These are phyloP conservation scores for Penicillium rolfsii DNA, from an alignment of 2,329 filamentous ascomycete genomes.

Conservation along the genomic window DNA sequence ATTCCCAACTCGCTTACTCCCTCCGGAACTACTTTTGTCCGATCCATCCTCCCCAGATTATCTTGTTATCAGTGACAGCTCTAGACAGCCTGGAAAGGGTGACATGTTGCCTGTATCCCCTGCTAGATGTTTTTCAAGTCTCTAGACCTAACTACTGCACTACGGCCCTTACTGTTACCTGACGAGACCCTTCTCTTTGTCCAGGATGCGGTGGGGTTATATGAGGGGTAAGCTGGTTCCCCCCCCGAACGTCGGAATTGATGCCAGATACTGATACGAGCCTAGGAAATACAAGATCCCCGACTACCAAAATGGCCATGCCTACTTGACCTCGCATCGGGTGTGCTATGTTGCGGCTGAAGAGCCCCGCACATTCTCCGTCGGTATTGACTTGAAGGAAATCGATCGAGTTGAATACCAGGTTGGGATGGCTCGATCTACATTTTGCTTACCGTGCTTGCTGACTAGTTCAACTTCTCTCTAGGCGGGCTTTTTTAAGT, in stretches of 20 bases:
- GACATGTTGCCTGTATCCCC: slow-evolving; percentile 13
- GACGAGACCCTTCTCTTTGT: slow-evolving; percentile 96
- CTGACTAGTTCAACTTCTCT: background rate
- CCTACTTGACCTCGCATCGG: slow-evolving; percentile 93
- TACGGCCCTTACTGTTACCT: slow-evolving; percentile 86
- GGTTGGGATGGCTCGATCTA: slow-evolving; percentile 41
- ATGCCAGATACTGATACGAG: slow-evolving; percentile 24
- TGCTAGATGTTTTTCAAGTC: slow-evolving; percentile 96
- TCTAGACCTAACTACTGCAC: slow-evolving; percentile 92
- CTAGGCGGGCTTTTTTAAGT: slow-evolving; percentile 88
- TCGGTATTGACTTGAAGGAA: slow-evolving; percentile 85
- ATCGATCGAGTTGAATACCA: slow-evolving; percentile 91
- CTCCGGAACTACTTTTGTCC: slow-evolving; percentile 13
- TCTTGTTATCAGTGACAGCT: slow-evolving; percentile 2
- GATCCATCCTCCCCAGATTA: slow-evolving; percentile 9
- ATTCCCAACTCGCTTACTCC: slow-evolving; percentile 6
- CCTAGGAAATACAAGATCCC: slow-evolving; percentile 90
- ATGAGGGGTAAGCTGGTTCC: slow-evolving; percentile 76
- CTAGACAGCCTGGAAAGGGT: background rate
- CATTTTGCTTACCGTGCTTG: background rate
- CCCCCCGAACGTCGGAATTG: slow-evolving; percentile 8
- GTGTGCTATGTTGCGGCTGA: slow-evolving; percentile 91
- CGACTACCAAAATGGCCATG: slow-evolving; percentile 91
- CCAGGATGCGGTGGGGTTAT: slow-evolving; percentile 94
- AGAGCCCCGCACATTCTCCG: slow-evolving; percentile 81